Evolutionary conservation across 1,284 basidiomycete genomes (phyloP), one percentile per base, ranked within the genome.

Genomic region (Puccinia triticina): DNA sequence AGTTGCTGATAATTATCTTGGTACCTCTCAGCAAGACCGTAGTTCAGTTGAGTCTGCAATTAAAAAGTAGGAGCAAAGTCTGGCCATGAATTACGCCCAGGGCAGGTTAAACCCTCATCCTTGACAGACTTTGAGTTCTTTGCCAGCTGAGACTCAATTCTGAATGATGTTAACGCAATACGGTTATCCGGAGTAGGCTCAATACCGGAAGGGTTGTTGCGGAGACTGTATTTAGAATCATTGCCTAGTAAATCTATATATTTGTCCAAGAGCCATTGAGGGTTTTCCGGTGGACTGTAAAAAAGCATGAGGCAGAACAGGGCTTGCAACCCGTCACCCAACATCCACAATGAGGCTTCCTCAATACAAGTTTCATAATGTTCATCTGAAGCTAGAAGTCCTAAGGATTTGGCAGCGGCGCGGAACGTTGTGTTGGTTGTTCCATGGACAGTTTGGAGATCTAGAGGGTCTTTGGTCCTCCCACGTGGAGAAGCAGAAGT

Each of bases 281-380:
- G 76, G 10, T 34, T 50, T 0, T 59, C 26, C 5, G 61, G 59
- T 21, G 61, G 59, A 8, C 40, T 32, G 46, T 77, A 29, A 26
- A 67, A 34, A 0, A 90, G 85, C 1, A 90, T 85, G 1, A 87
- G 88, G 0, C 85, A 86, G 86, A 90, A 90, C 0, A 90, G 86
- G 1, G 86, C 84, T 0, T 88, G 86, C 0, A 90, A 86, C 0
- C 85, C 86, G 12, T n/a, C 29, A 2, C 61, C 40, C 0, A 43
- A 5, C 61, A 48, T 48, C 76, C 76, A 77, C 1, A 7, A 4
- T 3, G 40, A 12, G 0, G 76, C 76, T 21, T 77, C 76, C 7
- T 46, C 2, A 0, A 77, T 37, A 21, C 34, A 14, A 0, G 3
- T 1, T 2, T 66, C 16, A 26, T 66, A 53, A 46, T 77, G 76